Evolutionary conservation across 768 basidiomycete genomes (phyloP).

Genomic region (Tricholoma furcatifolium): DNA sequence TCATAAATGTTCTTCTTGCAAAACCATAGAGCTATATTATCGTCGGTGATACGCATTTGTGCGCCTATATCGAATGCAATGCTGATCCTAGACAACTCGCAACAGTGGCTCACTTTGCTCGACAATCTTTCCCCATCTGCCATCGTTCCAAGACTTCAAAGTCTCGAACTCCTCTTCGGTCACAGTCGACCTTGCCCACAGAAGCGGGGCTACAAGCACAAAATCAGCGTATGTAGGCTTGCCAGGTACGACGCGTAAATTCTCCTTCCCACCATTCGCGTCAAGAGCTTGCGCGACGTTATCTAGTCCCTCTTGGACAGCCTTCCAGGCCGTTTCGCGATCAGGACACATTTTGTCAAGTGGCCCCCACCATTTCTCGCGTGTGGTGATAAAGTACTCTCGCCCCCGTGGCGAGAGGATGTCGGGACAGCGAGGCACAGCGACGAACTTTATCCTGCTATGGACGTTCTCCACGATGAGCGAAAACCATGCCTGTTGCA

Average conservation of each 20-base stretch:
- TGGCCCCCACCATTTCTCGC: constrained; percentile 14
- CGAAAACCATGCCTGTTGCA: constrained; percentile 11
- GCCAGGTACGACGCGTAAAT: constrained; percentile 12
- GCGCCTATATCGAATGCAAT: no score
- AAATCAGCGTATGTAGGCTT: constrained; percentile 14
- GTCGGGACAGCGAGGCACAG: background rate
- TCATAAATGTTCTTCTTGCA: no score
- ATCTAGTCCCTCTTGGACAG: constrained; percentile 10
- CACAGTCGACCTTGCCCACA: constrained; percentile 11
- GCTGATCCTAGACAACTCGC: no score
- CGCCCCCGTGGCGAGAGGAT: constrained; percentile 6
- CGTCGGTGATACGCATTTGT: no score
- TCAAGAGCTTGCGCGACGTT: constrained; percentile 13
- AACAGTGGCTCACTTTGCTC: no score
- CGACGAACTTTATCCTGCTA: background rate
- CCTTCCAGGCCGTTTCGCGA: constrained; percentile 9
- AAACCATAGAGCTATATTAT: no score
- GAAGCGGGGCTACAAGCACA: constrained; percentile 3
- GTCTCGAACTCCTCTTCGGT: no score
- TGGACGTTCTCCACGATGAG: constrained; percentile 5
- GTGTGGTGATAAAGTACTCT: constrained; percentile 14
- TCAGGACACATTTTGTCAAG: constrained; percentile 12
- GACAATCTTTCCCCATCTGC: constrained; percentile 15
- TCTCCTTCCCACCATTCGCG: constrained; percentile 1
- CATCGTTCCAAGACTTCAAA: constrained; percentile 13